phyloP scores from a whole-genome alignment of 306 rosid genomes.

The Trifolium pratense region DNA sequence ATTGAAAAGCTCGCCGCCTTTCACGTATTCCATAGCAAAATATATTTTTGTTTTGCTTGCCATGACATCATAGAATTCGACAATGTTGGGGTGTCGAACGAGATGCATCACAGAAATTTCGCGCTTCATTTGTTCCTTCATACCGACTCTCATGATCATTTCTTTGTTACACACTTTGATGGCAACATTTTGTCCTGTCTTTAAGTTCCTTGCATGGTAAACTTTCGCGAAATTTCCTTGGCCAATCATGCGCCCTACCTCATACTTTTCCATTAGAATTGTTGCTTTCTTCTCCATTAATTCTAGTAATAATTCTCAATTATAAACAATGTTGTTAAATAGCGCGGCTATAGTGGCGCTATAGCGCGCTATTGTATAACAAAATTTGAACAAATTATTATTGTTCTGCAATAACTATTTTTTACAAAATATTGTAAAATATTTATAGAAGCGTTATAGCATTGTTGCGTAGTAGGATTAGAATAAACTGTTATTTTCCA shows the following conservation, averaged over 20 bases:
- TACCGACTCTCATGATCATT: conserved; percentile 47
- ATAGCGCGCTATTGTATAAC: too few relatives aligned
- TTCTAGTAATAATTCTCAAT: neutral
- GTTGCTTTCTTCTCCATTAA: conserved; percentile 40
- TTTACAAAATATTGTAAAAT: neutral
- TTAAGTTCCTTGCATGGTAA: conserved; percentile 54
- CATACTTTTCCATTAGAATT: conserved; percentile 58
- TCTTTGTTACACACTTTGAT: conserved; percentile 62
- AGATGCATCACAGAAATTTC: conserved; percentile 64
- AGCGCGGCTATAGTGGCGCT: too few relatives aligned
- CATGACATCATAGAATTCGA: conserved; percentile 68
- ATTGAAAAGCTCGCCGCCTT: conserved; percentile 68
- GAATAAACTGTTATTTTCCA: too few relatives aligned
- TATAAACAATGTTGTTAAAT: too few relatives aligned
- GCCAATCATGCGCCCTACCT: conserved; percentile 62
- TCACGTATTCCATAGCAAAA: conserved; percentile 64
- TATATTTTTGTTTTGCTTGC: conserved; percentile 74
- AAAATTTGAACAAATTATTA: too few relatives aligned
- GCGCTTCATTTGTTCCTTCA: conserved; percentile 66
- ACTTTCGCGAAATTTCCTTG: conserved; percentile 70
- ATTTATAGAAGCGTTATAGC: neutral
- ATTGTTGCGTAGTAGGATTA: too few relatives aligned
- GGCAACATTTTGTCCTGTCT: conserved; percentile 55
- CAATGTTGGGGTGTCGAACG: conserved; percentile 63
- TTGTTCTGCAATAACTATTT: too few relatives aligned